Conservation (phyloP, 2,329 filamentous ascomycete species). For the Zalaria obscura region DNA sequence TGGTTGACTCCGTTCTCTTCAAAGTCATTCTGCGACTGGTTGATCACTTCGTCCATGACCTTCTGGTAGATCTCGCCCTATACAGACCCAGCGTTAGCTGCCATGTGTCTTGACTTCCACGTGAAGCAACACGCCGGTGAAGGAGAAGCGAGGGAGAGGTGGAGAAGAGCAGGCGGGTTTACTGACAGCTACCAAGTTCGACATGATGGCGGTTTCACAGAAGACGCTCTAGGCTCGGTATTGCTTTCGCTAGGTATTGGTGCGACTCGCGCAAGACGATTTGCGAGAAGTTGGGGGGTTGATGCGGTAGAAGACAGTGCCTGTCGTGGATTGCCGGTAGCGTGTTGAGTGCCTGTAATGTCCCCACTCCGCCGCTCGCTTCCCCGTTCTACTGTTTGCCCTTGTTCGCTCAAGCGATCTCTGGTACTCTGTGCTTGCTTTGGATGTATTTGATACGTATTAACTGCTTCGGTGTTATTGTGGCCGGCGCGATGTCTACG, state of each 20-base stretch:
- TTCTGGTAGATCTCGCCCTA: constrained; percentile 73
- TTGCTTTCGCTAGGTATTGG: background rate
- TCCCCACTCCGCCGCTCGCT: no score
- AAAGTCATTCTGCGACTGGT: constrained; percentile 73
- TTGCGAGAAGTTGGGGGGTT: background rate
- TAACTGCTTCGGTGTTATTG: background rate
- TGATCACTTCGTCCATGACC: constrained; percentile 62
- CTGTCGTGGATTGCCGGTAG: background rate
- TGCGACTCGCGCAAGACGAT: background rate
- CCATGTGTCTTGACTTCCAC: background rate
- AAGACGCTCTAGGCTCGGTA: background rate
- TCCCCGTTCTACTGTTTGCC: background rate
- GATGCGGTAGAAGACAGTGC: background rate
- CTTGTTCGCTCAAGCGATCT: background rate
- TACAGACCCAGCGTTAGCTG: constrained; percentile 1
- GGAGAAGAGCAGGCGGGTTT: background rate
- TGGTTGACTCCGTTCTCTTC: constrained; percentile 92
- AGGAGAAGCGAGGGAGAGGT: background rate
- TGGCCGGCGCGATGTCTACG: background rate
- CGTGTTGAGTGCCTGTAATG: no score
- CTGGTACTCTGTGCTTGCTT: background rate
- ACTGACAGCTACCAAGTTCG: constrained; percentile 8
- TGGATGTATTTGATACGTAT: no score
- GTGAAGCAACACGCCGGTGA: background rate
- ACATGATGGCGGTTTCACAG: constrained; percentile 5